phyloP scores from a whole-genome alignment of 2,329 filamentous ascomycete species.

The Escovopsis weberi region DNA sequence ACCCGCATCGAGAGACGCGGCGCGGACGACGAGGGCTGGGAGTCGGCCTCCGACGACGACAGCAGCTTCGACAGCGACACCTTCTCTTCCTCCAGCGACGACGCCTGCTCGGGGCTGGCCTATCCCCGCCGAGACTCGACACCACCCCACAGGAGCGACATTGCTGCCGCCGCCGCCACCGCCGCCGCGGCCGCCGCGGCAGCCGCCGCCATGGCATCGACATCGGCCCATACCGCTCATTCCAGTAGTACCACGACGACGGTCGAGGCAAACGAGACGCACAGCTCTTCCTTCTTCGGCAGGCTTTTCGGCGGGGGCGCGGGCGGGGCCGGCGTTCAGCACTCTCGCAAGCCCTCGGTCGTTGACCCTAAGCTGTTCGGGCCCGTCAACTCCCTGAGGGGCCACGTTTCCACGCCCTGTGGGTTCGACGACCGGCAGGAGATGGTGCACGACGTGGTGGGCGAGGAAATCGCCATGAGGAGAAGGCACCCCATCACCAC shows the following conservation, averaged over 20 bases:
- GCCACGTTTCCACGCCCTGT: constrained; percentile 37
- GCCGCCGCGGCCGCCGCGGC: constrained; percentile 26
- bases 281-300: not conserved
- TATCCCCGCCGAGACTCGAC: constrained; percentile 13
- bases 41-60: constrained; percentile 38
- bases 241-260: too few species aligned
- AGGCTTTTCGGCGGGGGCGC: constrained; percentile 1
- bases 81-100: constrained; percentile 18
- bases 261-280: too few species aligned
- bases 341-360: constrained; percentile 29
- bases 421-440: constrained; percentile 31
- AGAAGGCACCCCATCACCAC: constrained; percentile 53
- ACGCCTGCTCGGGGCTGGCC: constrained; percentile 25
- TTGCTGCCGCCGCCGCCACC: constrained; percentile 15
- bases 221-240: not conserved
- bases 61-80: constrained; percentile 8
- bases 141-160: constrained; percentile 2
- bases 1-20: too few species aligned
- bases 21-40: constrained; percentile 39
- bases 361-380: constrained; percentile 46
- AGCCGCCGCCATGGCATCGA: constrained; percentile 13
- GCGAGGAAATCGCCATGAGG: constrained; percentile 29
- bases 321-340: not conserved
- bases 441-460: constrained; percentile 13
- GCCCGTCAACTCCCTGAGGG: constrained; percentile 45